phyloP scores from a whole-genome alignment of 1,284 basidiomycete genomes.

The Trichosporon faecale region DNA sequence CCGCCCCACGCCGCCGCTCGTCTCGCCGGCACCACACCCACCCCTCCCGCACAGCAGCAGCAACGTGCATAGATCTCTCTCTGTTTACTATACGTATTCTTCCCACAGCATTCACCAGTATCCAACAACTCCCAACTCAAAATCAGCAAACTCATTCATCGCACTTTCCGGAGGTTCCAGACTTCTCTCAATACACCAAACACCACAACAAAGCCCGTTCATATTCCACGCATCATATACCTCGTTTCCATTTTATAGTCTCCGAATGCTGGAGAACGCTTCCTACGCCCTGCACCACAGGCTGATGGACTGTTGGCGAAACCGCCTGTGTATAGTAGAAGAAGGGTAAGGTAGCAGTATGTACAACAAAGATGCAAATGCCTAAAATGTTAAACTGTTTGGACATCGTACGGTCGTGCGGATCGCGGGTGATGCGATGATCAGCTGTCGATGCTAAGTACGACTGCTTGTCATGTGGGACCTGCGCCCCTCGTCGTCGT shows the following conservation, averaged over 20 bases:
- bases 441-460: background rate
- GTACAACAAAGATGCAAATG: conserved; percentile 11
- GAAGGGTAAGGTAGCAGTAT: conserved; percentile 5
- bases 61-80: background rate
- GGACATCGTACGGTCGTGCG: background rate
- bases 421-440: too few relatives aligned
- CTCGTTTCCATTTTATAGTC: background rate
- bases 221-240: conserved; percentile 6
- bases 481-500: background rate
- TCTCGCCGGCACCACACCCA: conserved; percentile 27
- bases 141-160: conserved; percentile 5
- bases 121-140: conserved; percentile 4
- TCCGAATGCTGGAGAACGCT: conserved; percentile 7
- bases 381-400: background rate
- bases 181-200: background rate
- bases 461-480: background rate
- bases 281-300: conserved; percentile 4
- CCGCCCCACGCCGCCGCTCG: conserved; percentile 46
- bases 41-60: conserved; percentile 27
- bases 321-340: conserved; percentile 13
- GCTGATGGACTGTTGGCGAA: conserved; percentile 7
- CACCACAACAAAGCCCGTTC: background rate
- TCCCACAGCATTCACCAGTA: background rate
- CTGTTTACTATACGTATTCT: background rate
- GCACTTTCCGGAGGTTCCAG: background rate